These are phyloP conservation scores for Glomus cerebriforme DNA, from an alignment of 192 early-diverging fungal species.

Conservation along the genomic window DNA sequence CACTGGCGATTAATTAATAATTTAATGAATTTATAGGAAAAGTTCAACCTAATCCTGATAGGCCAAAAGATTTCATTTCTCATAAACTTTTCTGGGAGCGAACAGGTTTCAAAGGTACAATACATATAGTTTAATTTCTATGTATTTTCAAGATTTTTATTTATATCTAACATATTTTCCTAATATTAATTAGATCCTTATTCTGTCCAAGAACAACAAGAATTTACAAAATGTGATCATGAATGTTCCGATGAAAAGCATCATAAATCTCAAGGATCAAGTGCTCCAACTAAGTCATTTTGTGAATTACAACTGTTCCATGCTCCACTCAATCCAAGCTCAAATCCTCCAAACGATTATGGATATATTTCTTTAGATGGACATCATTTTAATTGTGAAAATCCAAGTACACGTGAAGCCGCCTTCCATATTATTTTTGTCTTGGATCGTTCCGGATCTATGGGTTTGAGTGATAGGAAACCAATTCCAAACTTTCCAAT, in stretches of 20 bases:
- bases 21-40: background rate
- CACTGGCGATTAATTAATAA: background rate
- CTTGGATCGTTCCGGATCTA: constrained; percentile 25
- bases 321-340: background rate
- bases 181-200: constrained; percentile 23
- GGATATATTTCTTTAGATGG: constrained; percentile 33
- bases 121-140: background rate
- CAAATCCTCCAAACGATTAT: background rate
- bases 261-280: background rate
- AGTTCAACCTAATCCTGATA: constrained; percentile 14
- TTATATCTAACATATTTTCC: background rate
- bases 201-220: background rate
- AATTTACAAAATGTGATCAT: constrained; percentile 26
- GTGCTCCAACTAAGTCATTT: background rate
- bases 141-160: background rate
- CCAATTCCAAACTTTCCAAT: background rate
- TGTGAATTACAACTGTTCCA: constrained; percentile 25
- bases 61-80: constrained; percentile 26
- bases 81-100: constrained; percentile 31
- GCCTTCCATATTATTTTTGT: constrained; percentile 33
- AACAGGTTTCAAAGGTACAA: constrained; percentile 30
- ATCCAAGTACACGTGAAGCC: background rate
- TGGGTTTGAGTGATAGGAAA: background rate
- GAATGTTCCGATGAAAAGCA: constrained; percentile 18
- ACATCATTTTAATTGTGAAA: constrained; percentile 30